Percentiles rank a stretch among this genome's conserved stretches.
Evolutionary conservation across 352 stramenopile species (phyloP).

Genomic region (Globisporangium heterothallicum): DNA sequence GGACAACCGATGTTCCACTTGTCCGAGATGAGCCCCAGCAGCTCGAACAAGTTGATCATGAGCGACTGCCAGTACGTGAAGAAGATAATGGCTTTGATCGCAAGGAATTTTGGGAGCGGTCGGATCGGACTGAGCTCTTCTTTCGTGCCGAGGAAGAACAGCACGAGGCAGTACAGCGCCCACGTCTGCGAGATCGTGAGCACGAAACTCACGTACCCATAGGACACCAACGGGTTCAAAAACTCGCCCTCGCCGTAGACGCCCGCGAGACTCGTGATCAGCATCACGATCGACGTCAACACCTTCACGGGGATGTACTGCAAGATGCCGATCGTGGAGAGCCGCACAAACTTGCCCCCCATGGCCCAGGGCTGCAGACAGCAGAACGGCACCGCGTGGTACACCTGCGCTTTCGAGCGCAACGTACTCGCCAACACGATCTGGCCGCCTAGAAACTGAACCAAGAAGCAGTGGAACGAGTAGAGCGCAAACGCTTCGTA

Average conservation of each 20-base stretch:
- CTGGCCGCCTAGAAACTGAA: conserved; percentile 84
- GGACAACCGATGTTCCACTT: conserved; percentile 82
- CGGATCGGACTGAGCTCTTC: conserved; percentile 86
- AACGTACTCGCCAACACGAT: conserved; percentile 78
- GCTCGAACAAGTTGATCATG: conserved; percentile 87
- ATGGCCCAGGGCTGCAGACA: conserved; percentile 88
- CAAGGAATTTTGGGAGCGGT: conserved; percentile 91
- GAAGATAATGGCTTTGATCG: conserved; percentile 94
- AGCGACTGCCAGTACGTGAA: conserved; percentile 94
- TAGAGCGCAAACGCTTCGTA: conserved; percentile 94
- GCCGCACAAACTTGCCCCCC: conserved; percentile 90
- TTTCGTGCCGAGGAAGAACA: conserved; percentile 92
- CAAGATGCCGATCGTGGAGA: conserved; percentile 90
- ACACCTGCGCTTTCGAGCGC: conserved; percentile 80
- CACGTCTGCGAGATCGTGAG: conserved; percentile 88
- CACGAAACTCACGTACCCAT: conserved; percentile 89
- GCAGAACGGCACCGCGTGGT: conserved; percentile 82
- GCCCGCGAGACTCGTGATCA: conserved; percentile 77
- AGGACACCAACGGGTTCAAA: conserved; percentile 74
- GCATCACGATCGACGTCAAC: conserved; percentile 81
- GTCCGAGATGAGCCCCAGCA: conserved; percentile 80
- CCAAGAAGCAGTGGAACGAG: conserved; percentile 91
- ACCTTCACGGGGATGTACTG: conserved; percentile 92
- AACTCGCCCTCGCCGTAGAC: conserved; percentile 90
- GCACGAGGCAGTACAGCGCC: conserved; percentile 91